phyloP scores from a whole-genome alignment of 495 filamentous ascomycete species.

The Platismatia glauca region DNA sequence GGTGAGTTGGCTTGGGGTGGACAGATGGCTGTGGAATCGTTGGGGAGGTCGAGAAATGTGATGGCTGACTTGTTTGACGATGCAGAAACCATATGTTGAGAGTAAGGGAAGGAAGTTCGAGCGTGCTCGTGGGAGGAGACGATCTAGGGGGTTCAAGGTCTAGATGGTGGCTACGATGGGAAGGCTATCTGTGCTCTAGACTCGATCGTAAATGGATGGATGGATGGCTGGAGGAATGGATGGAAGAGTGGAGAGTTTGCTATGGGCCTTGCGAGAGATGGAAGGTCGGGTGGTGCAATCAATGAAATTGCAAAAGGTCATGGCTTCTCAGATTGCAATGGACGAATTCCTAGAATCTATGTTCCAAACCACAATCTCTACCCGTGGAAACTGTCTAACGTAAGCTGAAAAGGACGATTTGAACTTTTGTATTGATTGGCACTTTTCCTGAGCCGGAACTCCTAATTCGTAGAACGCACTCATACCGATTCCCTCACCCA shows the following conservation, averaged over 20 bases:
- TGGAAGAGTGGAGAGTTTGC: not conserved
- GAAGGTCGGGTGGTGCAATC: not conserved
- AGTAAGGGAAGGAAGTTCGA: conserved; percentile 99
- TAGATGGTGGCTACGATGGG: conserved; percentile 35
- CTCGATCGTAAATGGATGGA: not conserved
- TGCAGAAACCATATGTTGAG: conserved; percentile 79
- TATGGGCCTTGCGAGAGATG: not conserved
- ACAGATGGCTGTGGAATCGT: conserved; percentile 30
- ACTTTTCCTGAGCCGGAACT: not conserved
- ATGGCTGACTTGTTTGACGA: conserved; percentile 32
- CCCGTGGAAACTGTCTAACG: not conserved
- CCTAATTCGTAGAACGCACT: not conserved
- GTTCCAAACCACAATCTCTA: not conserved
- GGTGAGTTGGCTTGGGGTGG: not conserved
- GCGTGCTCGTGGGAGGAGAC: conserved; percentile 91
- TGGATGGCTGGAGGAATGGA: not conserved
- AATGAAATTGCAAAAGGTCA: not conserved
- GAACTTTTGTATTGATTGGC: not conserved
- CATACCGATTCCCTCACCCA: not conserved
- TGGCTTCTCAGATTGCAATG: not conserved
- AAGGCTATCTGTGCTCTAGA: not conserved
- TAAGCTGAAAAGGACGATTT: not conserved
- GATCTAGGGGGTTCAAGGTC: conserved; percentile 98
- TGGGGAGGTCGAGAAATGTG: not conserved
- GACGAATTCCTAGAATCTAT: not conserved